Base-by-base conservation (phyloP, 164 flowering plant species). In the Vitis rupestris region DNA sequence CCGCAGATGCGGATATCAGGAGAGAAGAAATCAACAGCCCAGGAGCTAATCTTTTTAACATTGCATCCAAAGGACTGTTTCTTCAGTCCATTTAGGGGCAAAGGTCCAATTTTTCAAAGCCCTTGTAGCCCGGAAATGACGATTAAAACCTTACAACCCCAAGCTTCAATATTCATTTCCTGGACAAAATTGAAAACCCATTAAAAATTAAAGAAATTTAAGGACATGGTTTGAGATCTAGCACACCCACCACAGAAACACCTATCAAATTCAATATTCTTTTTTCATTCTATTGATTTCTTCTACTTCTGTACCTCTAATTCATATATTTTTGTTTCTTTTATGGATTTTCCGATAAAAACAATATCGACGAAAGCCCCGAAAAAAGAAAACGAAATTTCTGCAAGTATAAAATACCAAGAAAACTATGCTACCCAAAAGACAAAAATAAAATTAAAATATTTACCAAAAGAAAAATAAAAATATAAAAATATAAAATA, bases 41-140 rank as follows among this genome's bases (percentile, higher is more conserved):
- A 68, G 64, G 19, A 72, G 80, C 83, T 70, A 89, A 76, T 76
- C 78, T 60, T 72, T 74, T 88, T 74, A 74, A 83, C 98, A 90
- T 90, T 83, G 87, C 85, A 79, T 62, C 82, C 72, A 74, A 61
- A 75, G 59, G 31, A 50, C 54, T 55, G 27, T 64, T 44, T 19
- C 72, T 66, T 79, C 84, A 78, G 65, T 77, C 84, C 86, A 80
- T 72, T 51, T 59, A 51, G 1, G 13, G 27, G 4, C 11, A 56
- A 63, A 61, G n/a, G 1, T 56, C 58, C 11, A 57, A 62, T 15
- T 50, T 53, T 15, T 50, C 8, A 15, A 12, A 27, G 16, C 7
- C 66, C 30, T 16, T 17, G 9, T 10, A 51, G 48, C 11, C 8
- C 23, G 27, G 47, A 55, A 23, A 48, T 49, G 29, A 3, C 64